Percentiles rank a stretch among this genome's conserved stretches.
phyloP scores from a whole-genome alignment of 2,329 filamentous ascomycete genomes.

The Trichoderma afroharzianum region DNA sequence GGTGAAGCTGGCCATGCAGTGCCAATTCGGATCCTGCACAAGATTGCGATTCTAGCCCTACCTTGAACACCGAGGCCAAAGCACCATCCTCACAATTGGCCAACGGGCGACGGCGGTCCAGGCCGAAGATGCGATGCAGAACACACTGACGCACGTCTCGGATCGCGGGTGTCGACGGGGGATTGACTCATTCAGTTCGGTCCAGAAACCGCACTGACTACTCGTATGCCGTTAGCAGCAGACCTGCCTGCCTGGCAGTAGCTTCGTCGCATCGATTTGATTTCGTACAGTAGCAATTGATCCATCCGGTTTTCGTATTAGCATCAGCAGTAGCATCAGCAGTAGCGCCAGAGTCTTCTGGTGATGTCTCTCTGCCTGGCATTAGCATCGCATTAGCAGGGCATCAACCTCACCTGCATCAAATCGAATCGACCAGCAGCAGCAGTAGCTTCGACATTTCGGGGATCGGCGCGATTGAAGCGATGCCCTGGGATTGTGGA shows the following conservation, averaged over 20 bases:
- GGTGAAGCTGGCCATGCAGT: conserved; percentile 3
- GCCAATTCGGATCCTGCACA: background rate
- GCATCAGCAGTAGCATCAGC: conserved; percentile 3
- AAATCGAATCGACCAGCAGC: background rate
- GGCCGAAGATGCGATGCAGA: conserved; percentile 7
- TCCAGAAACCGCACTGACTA: background rate
- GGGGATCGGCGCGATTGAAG: background rate
- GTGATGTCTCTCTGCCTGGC: background rate
- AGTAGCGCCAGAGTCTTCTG: background rate
- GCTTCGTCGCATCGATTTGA: background rate
- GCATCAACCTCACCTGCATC: background rate
- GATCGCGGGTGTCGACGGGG: conserved; percentile 3
- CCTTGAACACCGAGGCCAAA: background rate
- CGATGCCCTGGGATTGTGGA: background rate
- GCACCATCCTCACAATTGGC: background rate
- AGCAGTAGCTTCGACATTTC: background rate
- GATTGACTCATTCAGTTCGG: conserved; percentile 3
- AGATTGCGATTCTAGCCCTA: background rate
- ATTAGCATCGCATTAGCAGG: background rate
- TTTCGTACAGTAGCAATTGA: background rate
- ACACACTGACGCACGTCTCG: conserved; percentile 14
- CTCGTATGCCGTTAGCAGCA: background rate
- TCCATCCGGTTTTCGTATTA: background rate
- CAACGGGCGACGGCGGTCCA: conserved; percentile 9
- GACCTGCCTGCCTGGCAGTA: background rate